Conservation (phyloP, 768 basidiomycete genomes). For the Hericium alpestre region DNA sequence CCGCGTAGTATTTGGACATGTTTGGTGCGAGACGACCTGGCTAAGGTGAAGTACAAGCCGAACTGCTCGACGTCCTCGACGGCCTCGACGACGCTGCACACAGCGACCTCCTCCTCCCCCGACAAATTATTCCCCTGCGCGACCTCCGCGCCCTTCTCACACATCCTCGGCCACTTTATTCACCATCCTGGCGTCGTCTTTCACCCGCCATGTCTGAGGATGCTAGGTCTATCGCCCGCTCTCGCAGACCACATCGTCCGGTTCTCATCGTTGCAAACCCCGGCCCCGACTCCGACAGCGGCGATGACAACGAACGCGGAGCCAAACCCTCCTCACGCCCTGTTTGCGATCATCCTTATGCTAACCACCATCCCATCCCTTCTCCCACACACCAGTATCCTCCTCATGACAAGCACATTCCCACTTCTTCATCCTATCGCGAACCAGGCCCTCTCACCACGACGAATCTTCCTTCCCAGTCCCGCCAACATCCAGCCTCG, state of each 20-base stretch:
- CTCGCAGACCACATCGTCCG: constrained; percentile 22
- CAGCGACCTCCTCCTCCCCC: background rate
- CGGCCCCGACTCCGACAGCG: constrained; percentile 34
- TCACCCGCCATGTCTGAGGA: constrained; percentile 51
- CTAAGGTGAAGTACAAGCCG: background rate
- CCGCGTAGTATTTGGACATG: too few species aligned
- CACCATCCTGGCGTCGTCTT: background rate
- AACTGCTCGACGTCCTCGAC: background rate
- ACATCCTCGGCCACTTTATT: background rate
- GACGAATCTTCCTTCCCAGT: constrained; percentile 23
- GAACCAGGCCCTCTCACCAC: constrained; percentile 25
- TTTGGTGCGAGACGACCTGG: background rate
- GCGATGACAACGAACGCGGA: constrained; percentile 24
- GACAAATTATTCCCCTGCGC: background rate
- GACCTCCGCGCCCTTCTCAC: constrained; percentile 1
- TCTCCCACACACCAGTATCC: constrained; percentile 21
- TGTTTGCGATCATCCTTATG: constrained; percentile 12
- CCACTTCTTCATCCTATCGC: constrained; percentile 14
- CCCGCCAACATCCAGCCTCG: constrained; percentile 20
- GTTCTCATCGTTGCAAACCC: constrained; percentile 56
- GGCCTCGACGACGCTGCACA: background rate
- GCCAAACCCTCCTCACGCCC: constrained; percentile 8
- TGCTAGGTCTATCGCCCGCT: constrained; percentile 27
- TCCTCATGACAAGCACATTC: constrained; percentile 16
- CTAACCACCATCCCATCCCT: constrained; percentile 14